phyloP scores from a whole-genome alignment of 495 filamentous ascomycete genomes.

The Jackrogersella multiformis region DNA sequence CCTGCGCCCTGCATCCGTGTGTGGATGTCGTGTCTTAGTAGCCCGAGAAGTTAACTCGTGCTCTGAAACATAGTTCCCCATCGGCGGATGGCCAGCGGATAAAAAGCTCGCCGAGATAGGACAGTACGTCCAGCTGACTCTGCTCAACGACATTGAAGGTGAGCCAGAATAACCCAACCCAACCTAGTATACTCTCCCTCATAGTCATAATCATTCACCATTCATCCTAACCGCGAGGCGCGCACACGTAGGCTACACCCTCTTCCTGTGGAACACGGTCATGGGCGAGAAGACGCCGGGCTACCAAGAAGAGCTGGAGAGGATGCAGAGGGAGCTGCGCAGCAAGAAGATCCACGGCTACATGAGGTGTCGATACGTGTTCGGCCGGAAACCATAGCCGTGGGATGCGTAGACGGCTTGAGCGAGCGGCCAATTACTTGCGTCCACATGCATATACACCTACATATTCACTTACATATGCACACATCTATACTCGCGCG shows the following conservation, averaged over 20 bases:
- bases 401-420: not conserved
- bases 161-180: not conserved
- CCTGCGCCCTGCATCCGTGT: too few relatives aligned
- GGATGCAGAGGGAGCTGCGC: constrained; percentile 27
- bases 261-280: constrained; percentile 34
- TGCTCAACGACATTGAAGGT: constrained; percentile 42
- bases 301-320: constrained; percentile 26
- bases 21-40: too few relatives aligned
- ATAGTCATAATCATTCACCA: too few relatives aligned
- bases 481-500: too few relatives aligned
- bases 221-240: not conserved
- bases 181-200: too few relatives aligned
- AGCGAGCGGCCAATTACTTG: not conserved
- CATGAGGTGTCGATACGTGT: constrained; percentile 36
- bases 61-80: constrained; percentile 22
- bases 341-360: constrained; percentile 38
- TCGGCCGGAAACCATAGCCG: constrained; percentile 22
- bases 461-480: too few relatives aligned
- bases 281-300: constrained; percentile 34
- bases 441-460: not conserved
- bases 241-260: constrained; percentile 25
- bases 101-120: constrained; percentile 65
- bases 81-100: constrained; percentile 44
- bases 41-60: not conserved
- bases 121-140: constrained; percentile 33